Conservation (phyloP, 352 stramenopile species). For the Globisporangium apiculatum region DNA sequence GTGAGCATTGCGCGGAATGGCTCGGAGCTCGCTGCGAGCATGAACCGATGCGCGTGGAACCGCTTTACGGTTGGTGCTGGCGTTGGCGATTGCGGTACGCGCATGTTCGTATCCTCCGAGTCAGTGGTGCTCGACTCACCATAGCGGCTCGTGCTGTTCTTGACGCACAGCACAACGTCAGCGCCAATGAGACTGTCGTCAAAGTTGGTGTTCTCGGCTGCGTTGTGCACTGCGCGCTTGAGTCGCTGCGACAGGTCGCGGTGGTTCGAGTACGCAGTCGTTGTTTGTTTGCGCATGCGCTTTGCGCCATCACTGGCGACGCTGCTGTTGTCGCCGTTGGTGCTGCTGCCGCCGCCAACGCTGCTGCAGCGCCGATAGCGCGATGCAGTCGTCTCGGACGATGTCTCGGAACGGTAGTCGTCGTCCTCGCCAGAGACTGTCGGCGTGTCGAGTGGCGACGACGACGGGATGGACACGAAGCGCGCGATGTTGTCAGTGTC, state of each 20-base stretch:
- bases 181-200: conserved; percentile 52
- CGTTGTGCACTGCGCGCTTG: conserved; percentile 35
- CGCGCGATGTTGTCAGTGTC: neutral
- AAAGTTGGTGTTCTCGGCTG: conserved; percentile 27
- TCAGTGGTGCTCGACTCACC: conserved; percentile 3
- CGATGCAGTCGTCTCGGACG: conserved; percentile 36
- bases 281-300: conserved; percentile 24
- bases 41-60: conserved; percentile 77
- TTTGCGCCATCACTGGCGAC: conserved; percentile 3
- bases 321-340: neutral
- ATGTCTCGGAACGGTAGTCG: conserved; percentile 74
- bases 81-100: neutral
- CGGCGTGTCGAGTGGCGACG: conserved; percentile 48
- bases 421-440: conserved; percentile 64
- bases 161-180: conserved; percentile 69
- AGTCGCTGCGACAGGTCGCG: conserved; percentile 51
- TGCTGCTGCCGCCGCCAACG: neutral
- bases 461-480: conserved; percentile 1
- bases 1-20: conserved; percentile 83
- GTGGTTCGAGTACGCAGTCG: conserved; percentile 52
- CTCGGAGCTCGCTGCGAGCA: conserved; percentile 77
- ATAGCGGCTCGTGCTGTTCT: conserved; percentile 2
- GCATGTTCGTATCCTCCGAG: neutral
- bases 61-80: conserved; percentile 8
- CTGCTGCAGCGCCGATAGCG: conserved; percentile 8